A percentile compares a stretch with the other conserved stretches of the same genome.
Conservation (phyloP, 768 basidiomycete genomes). For the Auricularia cornea region DNA sequence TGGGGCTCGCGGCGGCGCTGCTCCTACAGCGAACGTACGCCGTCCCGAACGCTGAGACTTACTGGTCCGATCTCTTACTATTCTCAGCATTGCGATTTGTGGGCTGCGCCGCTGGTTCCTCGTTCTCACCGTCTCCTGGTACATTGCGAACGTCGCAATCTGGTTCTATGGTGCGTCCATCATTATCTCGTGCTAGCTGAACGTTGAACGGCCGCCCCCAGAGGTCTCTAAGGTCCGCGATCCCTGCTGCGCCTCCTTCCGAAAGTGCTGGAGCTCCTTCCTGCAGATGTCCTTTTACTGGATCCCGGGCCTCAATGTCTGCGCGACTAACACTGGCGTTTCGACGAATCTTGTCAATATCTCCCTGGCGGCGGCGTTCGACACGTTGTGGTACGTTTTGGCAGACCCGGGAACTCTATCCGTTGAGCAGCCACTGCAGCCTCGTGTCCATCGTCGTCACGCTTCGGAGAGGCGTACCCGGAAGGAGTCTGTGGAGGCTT, state of each 20-base stretch:
- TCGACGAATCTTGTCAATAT: background rate
- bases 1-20: background rate
- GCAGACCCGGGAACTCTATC: too few species aligned
- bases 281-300: background rate
- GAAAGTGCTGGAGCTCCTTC: background rate
- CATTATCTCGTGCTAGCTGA: background rate
- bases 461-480: background rate
- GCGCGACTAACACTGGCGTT: background rate
- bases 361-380: background rate
- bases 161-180: background rate
- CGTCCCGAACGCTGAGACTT: background rate
- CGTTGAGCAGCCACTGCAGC: background rate
- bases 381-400: background rate
- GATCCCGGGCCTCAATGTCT: background rate
- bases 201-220: background rate
- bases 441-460: background rate
- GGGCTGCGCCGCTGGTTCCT: background rate
- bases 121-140: background rate
- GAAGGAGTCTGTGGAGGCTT: background rate
- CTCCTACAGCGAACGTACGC: background rate
- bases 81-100: background rate
- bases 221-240: background rate
- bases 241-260: background rate
- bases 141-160: background rate
- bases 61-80: background rate